A percentile compares a stretch with the other conserved stretches of the same genome.
phyloP scores from a whole-genome alignment of 257 asterid genomes.

The Rehmannia glutinosa region DNA sequence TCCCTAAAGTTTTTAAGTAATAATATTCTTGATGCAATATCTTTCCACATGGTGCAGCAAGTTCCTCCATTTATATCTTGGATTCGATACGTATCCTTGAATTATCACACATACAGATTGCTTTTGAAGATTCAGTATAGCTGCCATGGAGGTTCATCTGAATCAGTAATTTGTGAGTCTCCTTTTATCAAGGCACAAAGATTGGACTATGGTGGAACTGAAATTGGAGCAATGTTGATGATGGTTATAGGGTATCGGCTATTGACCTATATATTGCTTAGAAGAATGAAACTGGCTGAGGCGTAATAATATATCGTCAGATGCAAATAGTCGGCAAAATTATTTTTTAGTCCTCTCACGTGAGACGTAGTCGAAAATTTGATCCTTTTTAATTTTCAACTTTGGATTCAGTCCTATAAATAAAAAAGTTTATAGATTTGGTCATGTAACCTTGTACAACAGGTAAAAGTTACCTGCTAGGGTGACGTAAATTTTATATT shows the following conservation, averaged over 20 bases:
- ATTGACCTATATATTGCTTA: slow-evolving; percentile 31
- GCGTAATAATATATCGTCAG: background rate
- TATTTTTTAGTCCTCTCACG: no score
- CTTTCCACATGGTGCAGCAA: slow-evolving; percentile 25
- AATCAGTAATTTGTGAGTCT: slow-evolving; percentile 10
- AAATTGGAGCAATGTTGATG: slow-evolving; percentile 39
- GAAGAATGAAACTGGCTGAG: slow-evolving; percentile 24
- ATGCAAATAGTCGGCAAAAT: no score
- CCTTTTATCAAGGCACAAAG: slow-evolving; percentile 9
- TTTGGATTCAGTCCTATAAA: no score
- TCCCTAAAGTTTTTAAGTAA: background rate
- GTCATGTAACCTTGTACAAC: no score
- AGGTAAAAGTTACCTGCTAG: no score
- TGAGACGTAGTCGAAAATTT: no score
- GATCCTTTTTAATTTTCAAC: no score
- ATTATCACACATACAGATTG: slow-evolving; percentile 39
- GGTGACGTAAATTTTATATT: no score
- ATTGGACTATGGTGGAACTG: slow-evolving; percentile 20
- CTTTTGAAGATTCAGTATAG: slow-evolving; percentile 38
- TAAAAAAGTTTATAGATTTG: no score
- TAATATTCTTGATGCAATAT: background rate
- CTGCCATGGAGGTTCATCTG: slow-evolving; percentile 1
- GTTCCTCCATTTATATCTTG: slow-evolving; percentile 35
- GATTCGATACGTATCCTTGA: slow-evolving; percentile 37
- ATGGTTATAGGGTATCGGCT: slow-evolving; percentile 41